Percentiles rank a stretch among this genome's conserved stretches.
Conservation (phyloP, 805 yeast genomes). For the Metschnikowia borealis region DNA sequence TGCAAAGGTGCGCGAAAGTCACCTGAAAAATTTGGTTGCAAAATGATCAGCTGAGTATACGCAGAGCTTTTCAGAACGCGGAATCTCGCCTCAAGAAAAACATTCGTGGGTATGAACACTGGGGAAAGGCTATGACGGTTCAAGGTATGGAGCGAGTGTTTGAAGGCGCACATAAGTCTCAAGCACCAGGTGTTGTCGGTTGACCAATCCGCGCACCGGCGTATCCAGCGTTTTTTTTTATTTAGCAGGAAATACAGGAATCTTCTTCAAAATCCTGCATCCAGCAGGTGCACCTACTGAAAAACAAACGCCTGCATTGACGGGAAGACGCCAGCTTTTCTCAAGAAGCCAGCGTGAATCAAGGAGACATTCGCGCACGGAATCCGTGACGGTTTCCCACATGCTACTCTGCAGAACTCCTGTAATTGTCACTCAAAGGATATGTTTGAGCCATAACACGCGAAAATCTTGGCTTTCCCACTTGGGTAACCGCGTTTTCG, state of each 20-base stretch:
- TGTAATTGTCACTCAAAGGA: background rate
- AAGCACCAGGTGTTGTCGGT: background rate
- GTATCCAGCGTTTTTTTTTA: background rate
- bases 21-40: conserved; percentile 1
- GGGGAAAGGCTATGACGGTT: background rate
- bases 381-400: background rate
- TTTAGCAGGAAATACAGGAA: background rate
- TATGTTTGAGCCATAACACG: background rate
- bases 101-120: background rate
- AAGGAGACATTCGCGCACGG: background rate
- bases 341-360: background rate
- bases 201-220: background rate
- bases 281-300: background rate
- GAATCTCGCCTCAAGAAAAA: background rate
- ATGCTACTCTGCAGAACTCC: background rate
- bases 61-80: background rate
- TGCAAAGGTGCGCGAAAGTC: background rate
- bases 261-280: background rate
- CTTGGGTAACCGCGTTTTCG: background rate
- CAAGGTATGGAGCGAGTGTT: background rate
- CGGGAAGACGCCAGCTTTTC: background rate
- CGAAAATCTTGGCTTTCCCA: background rate
- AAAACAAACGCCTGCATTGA: conserved; percentile 1
- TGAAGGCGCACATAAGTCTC: background rate
- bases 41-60: background rate